Evolutionary conservation across 257 asterid genomes (phyloP).

Genomic region (Phtheirospermum japonicum): DNA sequence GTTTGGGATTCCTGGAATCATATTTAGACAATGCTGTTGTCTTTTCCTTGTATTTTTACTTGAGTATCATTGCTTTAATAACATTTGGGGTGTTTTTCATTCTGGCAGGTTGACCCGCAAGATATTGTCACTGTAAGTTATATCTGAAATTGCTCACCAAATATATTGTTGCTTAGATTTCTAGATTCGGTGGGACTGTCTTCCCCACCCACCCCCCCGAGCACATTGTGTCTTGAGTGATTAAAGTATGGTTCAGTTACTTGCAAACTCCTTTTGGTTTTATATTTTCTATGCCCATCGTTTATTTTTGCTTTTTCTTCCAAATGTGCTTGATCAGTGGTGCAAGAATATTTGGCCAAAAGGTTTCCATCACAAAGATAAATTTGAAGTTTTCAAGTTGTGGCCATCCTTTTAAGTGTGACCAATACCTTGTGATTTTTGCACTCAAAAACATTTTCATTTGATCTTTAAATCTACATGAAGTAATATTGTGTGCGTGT

Average conservation of each 20-base stretch:
- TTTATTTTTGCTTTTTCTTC: not conserved
- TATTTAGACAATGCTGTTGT: not conserved
- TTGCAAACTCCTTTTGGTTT: conserved; percentile 21
- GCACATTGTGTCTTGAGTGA: conserved; percentile 8
- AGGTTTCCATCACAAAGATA: not conserved
- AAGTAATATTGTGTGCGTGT: not conserved
- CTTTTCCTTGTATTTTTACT: conserved; percentile 3
- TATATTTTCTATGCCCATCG: conserved; percentile 18
- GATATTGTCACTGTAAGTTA: conserved; percentile 92
- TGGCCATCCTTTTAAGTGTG: too few relatives aligned
- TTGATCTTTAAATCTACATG: not conserved
- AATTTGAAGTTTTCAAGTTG: too few relatives aligned
- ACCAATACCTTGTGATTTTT: not conserved
- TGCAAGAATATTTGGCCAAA: not conserved
- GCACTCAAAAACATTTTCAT: not conserved
- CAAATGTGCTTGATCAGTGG: not conserved
- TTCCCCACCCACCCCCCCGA: not conserved
- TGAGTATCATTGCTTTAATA: conserved; percentile 12
- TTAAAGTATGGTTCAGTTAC: conserved; percentile 17
- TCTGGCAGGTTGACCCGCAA: conserved; percentile 90
- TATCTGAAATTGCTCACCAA: conserved; percentile 12
- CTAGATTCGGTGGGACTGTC: conserved; percentile 9
- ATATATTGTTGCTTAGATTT: conserved; percentile 8
- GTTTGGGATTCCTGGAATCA: conserved; percentile 7
- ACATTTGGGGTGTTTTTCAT: conserved; percentile 17